Evolutionary conservation across 345 rosid species (phyloP), one percentile per base, ranked within the genome.

Genomic region (Pistacia integerrima): DNA sequence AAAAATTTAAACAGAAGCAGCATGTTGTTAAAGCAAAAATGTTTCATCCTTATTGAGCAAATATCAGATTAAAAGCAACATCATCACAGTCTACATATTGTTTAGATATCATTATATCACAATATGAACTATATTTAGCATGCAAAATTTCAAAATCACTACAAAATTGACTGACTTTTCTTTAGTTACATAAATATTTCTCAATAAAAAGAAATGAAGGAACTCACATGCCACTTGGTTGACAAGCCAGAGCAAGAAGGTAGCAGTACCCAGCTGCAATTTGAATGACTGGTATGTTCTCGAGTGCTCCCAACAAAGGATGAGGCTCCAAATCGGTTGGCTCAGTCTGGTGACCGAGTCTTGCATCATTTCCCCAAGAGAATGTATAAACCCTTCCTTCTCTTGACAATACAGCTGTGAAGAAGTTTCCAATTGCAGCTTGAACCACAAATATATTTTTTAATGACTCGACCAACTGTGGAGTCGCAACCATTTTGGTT

Each of bases 311-410:
- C 75, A 92, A 71, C 84, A 96, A 78, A 74, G 98, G 99, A 52
- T 80, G 95, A 55, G 98, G 97, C 80, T 88, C 87, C 44, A 86
- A 73, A 79, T 91, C 97, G 73, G 76, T 91, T 20, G 83, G 85
- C 74, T 93, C 97, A 0, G 98, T 91, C 62, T 87, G 90, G 74
- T 93, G 99, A 77, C 99, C 97, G 11, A 93, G 90, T 79, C 73
- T 96, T 48, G 81, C 89, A 80, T 93, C 94, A 6, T 52, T 83
- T 14, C 98, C 99, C 99, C 98, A 93, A 16, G 95, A 92, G 70
- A 96, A 90, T 25, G 98, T 96, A 77, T 93, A 96, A 81, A 96
- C 97, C 77, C 91, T 88, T 65, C 99, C 99, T 82, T 96, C 99
- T 82, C 98, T 88, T 7, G 99, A 93, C 41, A 96, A 74, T 16